phyloP scores from a whole-genome alignment of 257 asterid genomes.

The Gentiana macrophylla region DNA sequence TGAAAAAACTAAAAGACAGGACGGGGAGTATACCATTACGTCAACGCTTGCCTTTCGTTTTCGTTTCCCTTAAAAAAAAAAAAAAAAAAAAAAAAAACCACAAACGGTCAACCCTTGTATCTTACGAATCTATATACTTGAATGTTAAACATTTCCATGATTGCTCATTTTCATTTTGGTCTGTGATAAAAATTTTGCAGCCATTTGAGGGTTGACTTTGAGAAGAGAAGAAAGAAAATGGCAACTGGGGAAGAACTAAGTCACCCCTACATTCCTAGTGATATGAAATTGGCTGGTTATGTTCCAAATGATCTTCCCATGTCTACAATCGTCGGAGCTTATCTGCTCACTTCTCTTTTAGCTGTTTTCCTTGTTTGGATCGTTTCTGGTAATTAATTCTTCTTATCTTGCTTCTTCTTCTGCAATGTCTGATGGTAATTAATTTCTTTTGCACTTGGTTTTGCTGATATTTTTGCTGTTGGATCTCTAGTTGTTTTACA shows the following conservation, averaged over 20 bases:
- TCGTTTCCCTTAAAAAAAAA: too few relatives aligned
- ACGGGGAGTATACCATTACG: too few relatives aligned
- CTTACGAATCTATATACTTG: too few relatives aligned
- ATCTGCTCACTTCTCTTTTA: conserved; percentile 42
- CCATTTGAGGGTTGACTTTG: conserved; percentile 4
- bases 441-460: neutral
- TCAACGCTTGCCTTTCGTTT: too few relatives aligned
- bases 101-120: too few relatives aligned
- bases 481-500: neutral
- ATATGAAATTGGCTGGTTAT: conserved; percentile 54
- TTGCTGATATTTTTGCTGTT: conserved; percentile 1
- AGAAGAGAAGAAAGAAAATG: neutral
- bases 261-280: conserved; percentile 68
- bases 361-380: conserved; percentile 68
- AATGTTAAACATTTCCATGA: too few relatives aligned
- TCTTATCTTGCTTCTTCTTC: neutral
- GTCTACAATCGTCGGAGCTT: conserved; percentile 45
- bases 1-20: too few relatives aligned
- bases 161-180: too few relatives aligned
- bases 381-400: conserved; percentile 46
- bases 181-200: neutral
- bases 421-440: neutral
- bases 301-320: conserved; percentile 42
- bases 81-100: too few relatives aligned
- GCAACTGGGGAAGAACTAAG: conserved; percentile 16